These are phyloP conservation scores for Tuber microsphaerosporum DNA, from an alignment of 495 filamentous ascomycete genomes.

Conservation along the genomic window DNA sequence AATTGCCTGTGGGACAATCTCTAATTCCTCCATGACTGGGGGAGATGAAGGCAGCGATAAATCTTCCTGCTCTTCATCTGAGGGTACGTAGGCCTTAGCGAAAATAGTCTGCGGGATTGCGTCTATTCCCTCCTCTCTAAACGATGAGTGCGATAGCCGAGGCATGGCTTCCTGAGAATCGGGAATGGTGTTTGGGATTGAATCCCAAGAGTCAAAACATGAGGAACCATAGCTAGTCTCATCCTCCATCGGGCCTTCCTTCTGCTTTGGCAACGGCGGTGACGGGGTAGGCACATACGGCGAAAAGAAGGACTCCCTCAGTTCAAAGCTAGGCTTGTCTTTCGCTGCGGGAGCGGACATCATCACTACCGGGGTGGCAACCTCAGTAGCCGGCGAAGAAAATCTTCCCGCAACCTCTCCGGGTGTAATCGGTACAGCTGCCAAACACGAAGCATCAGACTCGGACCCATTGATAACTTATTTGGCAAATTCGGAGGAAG, in stretches of 20 bases:
- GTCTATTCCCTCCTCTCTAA: not conserved
- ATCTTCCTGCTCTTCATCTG: not conserved
- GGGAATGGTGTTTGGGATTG: conserved; percentile 27
- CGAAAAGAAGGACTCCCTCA: conserved; percentile 3
- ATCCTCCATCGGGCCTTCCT: not conserved
- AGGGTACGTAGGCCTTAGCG: not conserved
- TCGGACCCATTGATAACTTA: not conserved
- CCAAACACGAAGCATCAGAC: not conserved
- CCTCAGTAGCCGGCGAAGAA: not conserved
- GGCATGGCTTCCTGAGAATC: conserved; percentile 18
- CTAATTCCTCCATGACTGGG: not conserved
- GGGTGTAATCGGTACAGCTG: not conserved
- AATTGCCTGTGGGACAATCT: not conserved
- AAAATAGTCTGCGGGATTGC: not conserved
- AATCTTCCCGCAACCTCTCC: not conserved
- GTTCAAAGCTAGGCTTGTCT: not conserved
- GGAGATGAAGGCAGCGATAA: not conserved
- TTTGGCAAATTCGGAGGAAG: not conserved
- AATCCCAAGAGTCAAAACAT: conserved; percentile 35
- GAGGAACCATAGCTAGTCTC: conserved; percentile 34
- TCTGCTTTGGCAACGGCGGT: not conserved
- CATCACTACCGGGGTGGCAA: not conserved
- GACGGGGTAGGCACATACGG: not conserved
- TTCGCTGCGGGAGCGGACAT: not conserved
- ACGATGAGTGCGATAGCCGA: not conserved